A percentile compares a stretch with the other conserved stretches of the same genome.
These are phyloP conservation scores for Rhinocladiella similis DNA, from an alignment of 2,329 filamentous ascomycete genomes.

Conservation along the genomic window DNA sequence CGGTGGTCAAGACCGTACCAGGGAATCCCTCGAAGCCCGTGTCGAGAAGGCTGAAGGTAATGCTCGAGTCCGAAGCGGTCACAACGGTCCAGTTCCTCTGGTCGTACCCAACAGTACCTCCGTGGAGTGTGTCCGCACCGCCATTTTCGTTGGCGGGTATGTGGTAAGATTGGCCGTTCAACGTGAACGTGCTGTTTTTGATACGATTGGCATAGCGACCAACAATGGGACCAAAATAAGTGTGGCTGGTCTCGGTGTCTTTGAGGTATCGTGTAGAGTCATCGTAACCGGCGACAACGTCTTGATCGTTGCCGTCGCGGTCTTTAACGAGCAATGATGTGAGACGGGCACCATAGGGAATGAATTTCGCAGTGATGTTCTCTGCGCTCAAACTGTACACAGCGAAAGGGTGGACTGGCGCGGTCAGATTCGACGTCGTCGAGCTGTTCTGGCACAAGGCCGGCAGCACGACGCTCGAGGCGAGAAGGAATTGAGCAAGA, in stretches of 20 bases:
- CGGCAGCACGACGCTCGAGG: slow-evolving; percentile 9
- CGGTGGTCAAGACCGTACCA: slow-evolving; percentile 48
- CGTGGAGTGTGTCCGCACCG: slow-evolving; percentile 55
- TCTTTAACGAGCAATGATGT: slow-evolving; percentile 52
- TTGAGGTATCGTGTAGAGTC: slow-evolving; percentile 44
- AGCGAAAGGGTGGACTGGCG: slow-evolving; percentile 36
- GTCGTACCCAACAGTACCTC: slow-evolving; percentile 50
- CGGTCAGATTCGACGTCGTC: slow-evolving; percentile 12
- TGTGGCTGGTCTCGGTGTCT: slow-evolving; percentile 49
- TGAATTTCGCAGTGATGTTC: slow-evolving; percentile 50
- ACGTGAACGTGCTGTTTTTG: slow-evolving; percentile 56
- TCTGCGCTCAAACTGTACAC: slow-evolving; percentile 47
- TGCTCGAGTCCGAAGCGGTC: slow-evolving; percentile 39
- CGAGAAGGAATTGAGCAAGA: slow-evolving; percentile 5
- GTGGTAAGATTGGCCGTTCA: slow-evolving; percentile 49
- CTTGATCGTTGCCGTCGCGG: slow-evolving; percentile 49
- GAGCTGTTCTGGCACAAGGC: slow-evolving; percentile 20
- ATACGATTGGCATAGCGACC: slow-evolving; percentile 58
- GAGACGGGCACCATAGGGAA: slow-evolving; percentile 50
- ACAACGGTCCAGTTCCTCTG: slow-evolving; percentile 52
- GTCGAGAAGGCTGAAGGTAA: slow-evolving; percentile 50
- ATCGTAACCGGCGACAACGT: slow-evolving; percentile 54
- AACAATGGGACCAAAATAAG: slow-evolving; percentile 49
- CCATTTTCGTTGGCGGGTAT: slow-evolving; percentile 53
- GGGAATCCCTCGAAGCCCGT: slow-evolving; percentile 46